Conservation (phyloP, 352 stramenopile species). For the Phytopythium cucurbitacearum region DNA sequence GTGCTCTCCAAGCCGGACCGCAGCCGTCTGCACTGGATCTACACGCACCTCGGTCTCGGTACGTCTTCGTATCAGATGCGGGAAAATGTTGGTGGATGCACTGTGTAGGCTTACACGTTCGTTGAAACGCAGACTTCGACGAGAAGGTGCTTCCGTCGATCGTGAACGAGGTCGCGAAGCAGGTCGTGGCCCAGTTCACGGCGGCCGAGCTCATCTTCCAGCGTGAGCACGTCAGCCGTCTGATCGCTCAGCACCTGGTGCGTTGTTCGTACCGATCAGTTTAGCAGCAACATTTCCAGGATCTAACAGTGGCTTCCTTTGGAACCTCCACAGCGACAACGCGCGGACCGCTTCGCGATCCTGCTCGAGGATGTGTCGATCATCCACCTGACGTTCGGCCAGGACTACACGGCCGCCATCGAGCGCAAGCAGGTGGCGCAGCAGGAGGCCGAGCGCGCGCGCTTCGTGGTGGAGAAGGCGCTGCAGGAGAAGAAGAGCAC, state of each 20-base stretch:
- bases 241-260: constrained; percentile 93
- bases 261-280: constrained; percentile 1
- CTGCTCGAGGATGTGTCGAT: constrained; percentile 98
- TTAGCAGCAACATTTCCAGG: constrained; percentile 18
- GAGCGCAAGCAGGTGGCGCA: constrained; percentile 99
- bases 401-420: constrained; percentile 98
- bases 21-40: constrained; percentile 94
- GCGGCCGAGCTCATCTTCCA: constrained; percentile 98
- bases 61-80: constrained; percentile 1
- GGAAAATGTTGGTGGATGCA: background rate
- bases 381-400: constrained; percentile 98
- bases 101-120: constrained; percentile 3
- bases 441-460: constrained; percentile 98
- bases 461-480: constrained; percentile 98
- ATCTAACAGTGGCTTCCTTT: constrained; percentile 8
- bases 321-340: constrained; percentile 48
- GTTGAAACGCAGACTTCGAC: constrained; percentile 90
- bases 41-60: constrained; percentile 92
- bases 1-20: constrained; percentile 97
- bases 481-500: constrained; percentile 99
- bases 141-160: constrained; percentile 98
- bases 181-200: constrained; percentile 99
- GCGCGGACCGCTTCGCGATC: constrained; percentile 91
- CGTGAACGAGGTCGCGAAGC: constrained; percentile 99
- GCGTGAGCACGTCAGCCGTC: constrained; percentile 94